Percentiles rank a stretch among this genome's conserved stretches.
These are phyloP conservation scores for Nigrospora oryzae DNA, from an alignment of 2,329 filamentous ascomycete genomes.

Conservation along the genomic window DNA sequence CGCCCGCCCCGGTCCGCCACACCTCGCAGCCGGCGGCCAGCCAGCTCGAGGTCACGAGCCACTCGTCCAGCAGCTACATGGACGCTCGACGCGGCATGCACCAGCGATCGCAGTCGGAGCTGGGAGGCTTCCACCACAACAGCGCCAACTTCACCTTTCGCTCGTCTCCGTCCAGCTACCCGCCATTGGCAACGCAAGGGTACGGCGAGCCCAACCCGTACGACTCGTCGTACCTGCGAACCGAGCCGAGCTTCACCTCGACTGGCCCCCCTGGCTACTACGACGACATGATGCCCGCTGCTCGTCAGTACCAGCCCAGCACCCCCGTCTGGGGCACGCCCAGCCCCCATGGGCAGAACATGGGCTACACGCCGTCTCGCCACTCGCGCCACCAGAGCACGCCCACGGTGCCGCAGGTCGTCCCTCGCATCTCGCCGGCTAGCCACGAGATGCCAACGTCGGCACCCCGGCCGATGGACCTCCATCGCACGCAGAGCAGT, in stretches of 20 bases:
- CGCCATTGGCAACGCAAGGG: slow-evolving; percentile 7
- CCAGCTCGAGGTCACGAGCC: slow-evolving; percentile 9
- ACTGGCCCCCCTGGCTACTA: slow-evolving; percentile 7
- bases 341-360: background rate
- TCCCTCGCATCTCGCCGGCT: slow-evolving; percentile 1
- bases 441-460: slow-evolving; percentile 5
- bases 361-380: slow-evolving; percentile 4
- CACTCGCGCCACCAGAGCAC: slow-evolving; percentile 23
- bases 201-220: slow-evolving; percentile 10
- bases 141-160: slow-evolving; percentile 8
- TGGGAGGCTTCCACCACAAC: slow-evolving; percentile 9
- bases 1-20: slow-evolving; percentile 12
- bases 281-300: slow-evolving; percentile 10
- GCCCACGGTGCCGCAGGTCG: slow-evolving; percentile 9
- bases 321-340: slow-evolving; percentile 3
- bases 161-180: slow-evolving; percentile 7
- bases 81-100: slow-evolving; percentile 13
- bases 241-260: slow-evolving; percentile 4
- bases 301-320: slow-evolving; percentile 8
- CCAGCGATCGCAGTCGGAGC: slow-evolving; percentile 20
- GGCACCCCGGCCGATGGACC: slow-evolving; percentile 1
- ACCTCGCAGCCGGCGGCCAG: slow-evolving; percentile 9
- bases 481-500: slow-evolving; percentile 8
- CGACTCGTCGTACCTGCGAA: slow-evolving; percentile 8
- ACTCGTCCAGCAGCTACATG: slow-evolving; percentile 7